A percentile compares a stretch with the other conserved stretches of the same genome.
phyloP scores from a whole-genome alignment of 2,329 filamentous ascomycete genomes.

The Aureobasidium sp. region DNA sequence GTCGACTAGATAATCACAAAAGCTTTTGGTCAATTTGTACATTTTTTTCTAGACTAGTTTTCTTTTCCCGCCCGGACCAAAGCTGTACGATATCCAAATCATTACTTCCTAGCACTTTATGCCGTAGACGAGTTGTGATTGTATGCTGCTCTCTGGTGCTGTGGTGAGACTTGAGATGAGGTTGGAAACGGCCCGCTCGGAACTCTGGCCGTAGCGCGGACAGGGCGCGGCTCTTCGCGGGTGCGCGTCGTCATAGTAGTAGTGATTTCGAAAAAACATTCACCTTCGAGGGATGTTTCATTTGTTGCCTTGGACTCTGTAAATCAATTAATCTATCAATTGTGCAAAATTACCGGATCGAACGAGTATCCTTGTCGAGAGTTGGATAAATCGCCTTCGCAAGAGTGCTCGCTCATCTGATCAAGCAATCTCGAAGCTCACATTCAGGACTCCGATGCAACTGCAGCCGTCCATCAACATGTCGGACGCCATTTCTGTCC shows the following conservation, averaged over 20 bases:
- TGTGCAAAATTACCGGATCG: too few relatives aligned
- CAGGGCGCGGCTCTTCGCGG: slow-evolving; percentile 8
- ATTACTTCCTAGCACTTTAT: not conserved
- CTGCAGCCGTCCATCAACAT: slow-evolving; percentile 8
- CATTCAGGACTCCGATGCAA: not conserved
- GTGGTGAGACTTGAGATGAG: slow-evolving; percentile 6
- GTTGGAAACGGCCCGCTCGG: not conserved
- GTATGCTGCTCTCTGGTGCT: not conserved
- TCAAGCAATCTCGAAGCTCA: not conserved
- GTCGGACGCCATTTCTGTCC: slow-evolving; percentile 1
- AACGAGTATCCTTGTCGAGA: too few relatives aligned
- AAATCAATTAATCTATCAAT: too few relatives aligned
- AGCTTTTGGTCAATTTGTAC: slow-evolving; percentile 15
- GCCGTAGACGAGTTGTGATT: not conserved
- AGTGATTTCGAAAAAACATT: slow-evolving; percentile 6
- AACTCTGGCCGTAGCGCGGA: slow-evolving; percentile 2
- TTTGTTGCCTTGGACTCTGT: not conserved
- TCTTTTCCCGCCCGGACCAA: not conserved
- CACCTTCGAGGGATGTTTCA: not conserved
- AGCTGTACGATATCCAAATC: slow-evolving; percentile 13
- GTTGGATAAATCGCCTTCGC: too few relatives aligned
- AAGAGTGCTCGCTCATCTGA: not conserved
- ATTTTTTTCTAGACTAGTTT: slow-evolving; percentile 16
- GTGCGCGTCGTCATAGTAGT: slow-evolving; percentile 6
- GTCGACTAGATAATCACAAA: slow-evolving; percentile 53